Evolutionary conservation across 345 rosid genomes (phyloP).

Genomic region (Populus nigra): DNA sequence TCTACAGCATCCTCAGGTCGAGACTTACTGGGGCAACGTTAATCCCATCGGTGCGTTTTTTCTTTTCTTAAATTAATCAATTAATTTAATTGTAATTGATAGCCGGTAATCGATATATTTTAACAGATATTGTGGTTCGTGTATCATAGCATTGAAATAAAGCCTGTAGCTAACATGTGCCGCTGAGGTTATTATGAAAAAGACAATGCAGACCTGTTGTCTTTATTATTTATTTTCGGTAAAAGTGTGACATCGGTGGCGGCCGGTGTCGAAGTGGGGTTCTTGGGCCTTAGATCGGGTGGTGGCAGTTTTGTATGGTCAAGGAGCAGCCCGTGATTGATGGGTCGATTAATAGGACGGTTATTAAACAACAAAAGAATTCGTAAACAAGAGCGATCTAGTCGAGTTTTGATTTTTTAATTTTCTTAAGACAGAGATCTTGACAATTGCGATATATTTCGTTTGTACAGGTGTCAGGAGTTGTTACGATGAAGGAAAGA

Average conservation of each 20-base stretch:
- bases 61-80: no score
- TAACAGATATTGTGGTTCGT: background rate
- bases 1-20: constrained; percentile 96
- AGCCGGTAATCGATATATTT: background rate
- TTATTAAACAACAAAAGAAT: background rate
- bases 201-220: background rate
- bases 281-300: background rate
- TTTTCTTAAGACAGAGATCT: background rate
- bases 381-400: background rate
- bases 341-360: background rate
- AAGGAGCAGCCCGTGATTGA: background rate
- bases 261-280: background rate
- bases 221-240: background rate
- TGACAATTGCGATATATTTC: background rate
- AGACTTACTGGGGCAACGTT: constrained; percentile 99
- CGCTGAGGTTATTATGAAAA: background rate
- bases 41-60: constrained; percentile 81
- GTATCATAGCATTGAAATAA: background rate
- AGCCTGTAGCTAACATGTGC: background rate
- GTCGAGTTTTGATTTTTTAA: background rate
- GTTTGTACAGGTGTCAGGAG: constrained; percentile 85
- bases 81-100: no score
- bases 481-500: constrained; percentile 98
- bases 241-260: background rate
- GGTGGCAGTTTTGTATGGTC: background rate